phyloP scores from a whole-genome alignment of 805 yeast species.

The Schwanniomyces vanrijiae region DNA sequence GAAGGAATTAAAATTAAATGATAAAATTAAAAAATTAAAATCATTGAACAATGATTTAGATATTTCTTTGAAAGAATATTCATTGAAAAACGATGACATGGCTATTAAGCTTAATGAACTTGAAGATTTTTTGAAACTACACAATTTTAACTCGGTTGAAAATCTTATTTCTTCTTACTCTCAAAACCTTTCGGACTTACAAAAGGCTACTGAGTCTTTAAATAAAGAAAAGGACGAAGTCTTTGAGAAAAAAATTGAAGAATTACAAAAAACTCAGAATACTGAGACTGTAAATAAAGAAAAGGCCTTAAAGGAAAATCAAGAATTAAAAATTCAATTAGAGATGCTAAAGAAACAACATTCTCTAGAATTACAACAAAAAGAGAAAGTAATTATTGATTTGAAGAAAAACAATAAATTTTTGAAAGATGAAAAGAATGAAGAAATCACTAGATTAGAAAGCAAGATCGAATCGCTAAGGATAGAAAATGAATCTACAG shows the following conservation, averaged over 20 bases:
- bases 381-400: constrained; percentile 29
- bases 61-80: constrained; percentile 23
- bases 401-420: constrained; percentile 28
- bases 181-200: constrained; percentile 11
- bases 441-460: constrained; percentile 62
- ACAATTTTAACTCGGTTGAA: constrained; percentile 27
- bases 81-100: constrained; percentile 29
- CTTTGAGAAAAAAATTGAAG: constrained; percentile 26
- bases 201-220: constrained; percentile 14
- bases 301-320: constrained; percentile 19
- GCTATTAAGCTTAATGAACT: constrained; percentile 39
- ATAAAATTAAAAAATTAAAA: constrained; percentile 62
- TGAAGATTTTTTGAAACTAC: constrained; percentile 27
- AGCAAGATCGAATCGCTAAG: constrained; percentile 68
- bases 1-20: constrained; percentile 68
- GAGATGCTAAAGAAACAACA: constrained; percentile 30
- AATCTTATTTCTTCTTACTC: constrained; percentile 23
- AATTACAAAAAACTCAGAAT: constrained; percentile 21
- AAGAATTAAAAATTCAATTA: constrained; percentile 31
- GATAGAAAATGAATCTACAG: constrained; percentile 52
- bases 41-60: constrained; percentile 29
- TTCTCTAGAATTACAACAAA: constrained; percentile 34
- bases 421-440: constrained; percentile 34
- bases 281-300: constrained; percentile 21
- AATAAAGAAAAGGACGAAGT: constrained; percentile 16